These are phyloP conservation scores for Jamesozyma piceae DNA, from an alignment of 805 yeast species.

Conservation along the genomic window DNA sequence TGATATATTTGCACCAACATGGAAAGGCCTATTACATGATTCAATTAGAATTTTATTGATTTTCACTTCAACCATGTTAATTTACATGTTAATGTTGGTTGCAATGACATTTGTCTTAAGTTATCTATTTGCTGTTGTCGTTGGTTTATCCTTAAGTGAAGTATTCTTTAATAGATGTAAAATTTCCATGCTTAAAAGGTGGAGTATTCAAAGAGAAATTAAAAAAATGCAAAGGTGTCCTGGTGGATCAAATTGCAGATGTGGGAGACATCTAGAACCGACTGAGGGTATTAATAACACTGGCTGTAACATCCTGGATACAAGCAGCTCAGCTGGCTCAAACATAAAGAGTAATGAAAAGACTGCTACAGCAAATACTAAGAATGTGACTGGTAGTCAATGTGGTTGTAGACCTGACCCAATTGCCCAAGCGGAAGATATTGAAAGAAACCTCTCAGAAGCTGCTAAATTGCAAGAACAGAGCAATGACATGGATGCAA, in stretches of 20 bases:
- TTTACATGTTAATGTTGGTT: conserved; percentile 68
- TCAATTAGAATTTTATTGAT: conserved; percentile 45
- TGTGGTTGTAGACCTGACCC: conserved; percentile 12
- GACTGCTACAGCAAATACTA: neutral
- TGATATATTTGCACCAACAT: conserved; percentile 25
- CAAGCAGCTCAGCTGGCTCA: neutral
- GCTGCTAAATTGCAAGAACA: conserved; percentile 23
- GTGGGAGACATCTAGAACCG: conserved; percentile 19
- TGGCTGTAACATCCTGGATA: neutral
- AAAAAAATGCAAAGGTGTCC: conserved; percentile 22
- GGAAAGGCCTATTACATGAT: conserved; percentile 34
- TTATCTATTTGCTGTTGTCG: conserved; percentile 63
- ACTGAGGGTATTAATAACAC: neutral
- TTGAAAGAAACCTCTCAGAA: conserved; percentile 20
- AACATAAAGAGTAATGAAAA: neutral
- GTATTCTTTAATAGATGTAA: conserved; percentile 52
- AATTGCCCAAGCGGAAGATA: conserved; percentile 12
- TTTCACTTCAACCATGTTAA: conserved; percentile 54
- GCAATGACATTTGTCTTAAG: conserved; percentile 61
- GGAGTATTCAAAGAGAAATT: conserved; percentile 27
- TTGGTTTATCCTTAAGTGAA: conserved; percentile 64
- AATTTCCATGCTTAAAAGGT: conserved; percentile 24
- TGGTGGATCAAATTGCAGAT: conserved; percentile 21
- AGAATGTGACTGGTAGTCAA: neutral
- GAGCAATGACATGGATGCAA: conserved; percentile 26